Evolutionary conservation across 2,329 filamentous ascomycete genomes (phyloP), one percentile per base, ranked within the genome.

Genomic region (Sporothrix sp.): DNA sequence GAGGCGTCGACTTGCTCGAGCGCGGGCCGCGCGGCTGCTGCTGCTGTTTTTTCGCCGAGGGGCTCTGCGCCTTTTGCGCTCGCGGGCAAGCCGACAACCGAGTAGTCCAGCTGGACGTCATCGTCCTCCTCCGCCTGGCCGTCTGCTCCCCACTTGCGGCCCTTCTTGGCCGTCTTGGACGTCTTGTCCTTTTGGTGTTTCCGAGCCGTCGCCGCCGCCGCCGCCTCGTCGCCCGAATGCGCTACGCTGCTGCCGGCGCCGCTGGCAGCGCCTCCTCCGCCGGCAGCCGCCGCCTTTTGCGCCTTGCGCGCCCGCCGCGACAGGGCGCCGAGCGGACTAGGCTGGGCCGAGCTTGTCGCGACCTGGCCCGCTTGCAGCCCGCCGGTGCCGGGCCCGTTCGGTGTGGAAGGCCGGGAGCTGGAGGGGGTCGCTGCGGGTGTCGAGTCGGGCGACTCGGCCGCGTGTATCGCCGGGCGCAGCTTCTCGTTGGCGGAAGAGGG

Each of bases 71-170:
- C 69, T 27, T 65, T 65, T 58, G 78, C 75, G 45, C 77, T 76
- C 57, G 78, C 76, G 36, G 70, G 71, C 21, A 67, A 71, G 42
- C 74, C 76, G 18, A 72, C 68, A 3, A 76, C 77, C n/a, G 93
- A 98, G 68, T 97, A 98, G 68, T 98, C 93, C 30, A 98, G 74
- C 53, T 87, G 80, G 14, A 84, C 75, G 59, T 80, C 81, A 54
- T 87, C 85, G 52, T 88, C 86, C 60, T 95, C 91, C 57, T 90
- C 87, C 7, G 87, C 88, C 58, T 84, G 72, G 4, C 93, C 93
- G 63, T 95, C 87, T 5, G 85, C 87, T 61, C 90, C 87, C 93
- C 93, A 98, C 63, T 85, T 89, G 56, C 93, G 81, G 60, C 87
- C 87, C 65, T 88, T 90, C 72, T 97, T 97, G 8, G 71, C 74